Evolutionary conservation across 2,329 filamentous ascomycete genomes (phyloP).

Genomic region (Fusarium brachygibbosum): DNA sequence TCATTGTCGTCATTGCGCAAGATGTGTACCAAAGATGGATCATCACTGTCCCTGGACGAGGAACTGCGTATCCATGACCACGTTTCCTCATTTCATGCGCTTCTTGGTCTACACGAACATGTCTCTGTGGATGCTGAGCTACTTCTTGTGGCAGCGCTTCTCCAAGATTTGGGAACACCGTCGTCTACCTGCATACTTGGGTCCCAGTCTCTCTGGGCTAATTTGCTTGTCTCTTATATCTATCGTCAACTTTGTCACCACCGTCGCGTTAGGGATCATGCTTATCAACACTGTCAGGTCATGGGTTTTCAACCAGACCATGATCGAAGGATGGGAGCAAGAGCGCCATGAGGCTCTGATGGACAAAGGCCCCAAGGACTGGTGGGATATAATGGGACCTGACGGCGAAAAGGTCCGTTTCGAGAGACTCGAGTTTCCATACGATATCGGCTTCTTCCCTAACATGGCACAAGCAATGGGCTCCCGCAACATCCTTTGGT

Average conservation of each 20-base stretch:
- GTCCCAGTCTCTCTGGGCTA: slow-evolving; percentile 72
- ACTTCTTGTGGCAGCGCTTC: slow-evolving; percentile 72
- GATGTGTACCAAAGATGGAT: slow-evolving; percentile 85
- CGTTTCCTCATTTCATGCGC: slow-evolving; percentile 85
- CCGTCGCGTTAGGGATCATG: slow-evolving; percentile 74
- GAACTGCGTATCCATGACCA: slow-evolving; percentile 86
- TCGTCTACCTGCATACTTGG: slow-evolving; percentile 80
- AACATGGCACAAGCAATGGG: slow-evolving; percentile 86
- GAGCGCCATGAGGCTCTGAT: slow-evolving; percentile 73
- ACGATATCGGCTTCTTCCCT: slow-evolving; percentile 80
- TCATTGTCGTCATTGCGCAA: slow-evolving; percentile 82
- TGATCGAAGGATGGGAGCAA: slow-evolving; percentile 84
- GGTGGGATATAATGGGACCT: slow-evolving; percentile 57
- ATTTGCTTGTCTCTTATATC: slow-evolving; percentile 71
- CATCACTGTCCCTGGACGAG: slow-evolving; percentile 89
- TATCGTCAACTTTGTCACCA: slow-evolving; percentile 69
- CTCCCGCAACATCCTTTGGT: slow-evolving; percentile 72
- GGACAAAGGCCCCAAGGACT: slow-evolving; percentile 61
- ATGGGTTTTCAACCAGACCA: slow-evolving; percentile 78
- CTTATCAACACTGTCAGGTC: slow-evolving; percentile 72
- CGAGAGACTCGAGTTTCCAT: slow-evolving; percentile 81
- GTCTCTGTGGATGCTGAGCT: slow-evolving; percentile 72
- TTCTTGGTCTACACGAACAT: slow-evolving; percentile 79
- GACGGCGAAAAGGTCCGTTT: slow-evolving; percentile 63
- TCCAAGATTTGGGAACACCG: slow-evolving; percentile 73